Percentiles rank a stretch among this genome's conserved stretches.
These are phyloP conservation scores for Penicillium cataractarum DNA, from an alignment of 495 filamentous ascomycete species.

Conservation along the genomic window DNA sequence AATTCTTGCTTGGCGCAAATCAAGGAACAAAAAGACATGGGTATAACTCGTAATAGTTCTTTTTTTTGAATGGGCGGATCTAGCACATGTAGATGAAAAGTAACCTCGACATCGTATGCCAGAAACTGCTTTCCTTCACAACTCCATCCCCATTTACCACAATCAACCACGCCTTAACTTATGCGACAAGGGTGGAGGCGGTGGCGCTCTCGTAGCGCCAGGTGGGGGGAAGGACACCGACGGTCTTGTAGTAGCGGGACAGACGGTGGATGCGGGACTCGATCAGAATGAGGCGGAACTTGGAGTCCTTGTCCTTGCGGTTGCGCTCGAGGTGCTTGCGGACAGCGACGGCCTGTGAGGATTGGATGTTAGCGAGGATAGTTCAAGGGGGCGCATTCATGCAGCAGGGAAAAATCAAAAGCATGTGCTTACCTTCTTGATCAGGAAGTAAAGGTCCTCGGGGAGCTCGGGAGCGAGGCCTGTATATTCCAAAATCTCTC, in stretches of 20 bases:
- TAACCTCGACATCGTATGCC: conserved; percentile 8
- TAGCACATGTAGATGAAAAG: conserved; percentile 28
- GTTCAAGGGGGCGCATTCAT: too few relatives aligned
- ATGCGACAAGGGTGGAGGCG: conserved; percentile 59
- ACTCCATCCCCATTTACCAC: conserved; percentile 26
- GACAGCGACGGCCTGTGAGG: conserved; percentile 83
- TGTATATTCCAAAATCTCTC: conserved; percentile 76
- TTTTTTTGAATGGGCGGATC: conserved; percentile 36
- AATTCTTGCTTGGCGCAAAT: conserved; percentile 1
- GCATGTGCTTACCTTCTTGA: conserved; percentile 83
- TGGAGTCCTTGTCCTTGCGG: conserved; percentile 99
- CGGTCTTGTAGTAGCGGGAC: conserved; percentile 97
- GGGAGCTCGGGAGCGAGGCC: conserved; percentile 97
- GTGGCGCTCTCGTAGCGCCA: conserved; percentile 90
- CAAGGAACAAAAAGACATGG: conserved; percentile 17
- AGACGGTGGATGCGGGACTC: conserved; percentile 99
- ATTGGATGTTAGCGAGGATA: conserved; percentile 6
- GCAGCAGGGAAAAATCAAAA: neutral
- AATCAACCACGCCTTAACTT: conserved; percentile 39
- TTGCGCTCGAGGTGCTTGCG: conserved; percentile 99
- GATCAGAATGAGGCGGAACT: conserved; percentile 99
- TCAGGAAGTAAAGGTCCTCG: conserved; percentile 97
- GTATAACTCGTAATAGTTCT: conserved; percentile 39
- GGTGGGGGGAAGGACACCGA: conserved; percentile 95
- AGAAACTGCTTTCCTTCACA: conserved; percentile 14